phyloP scores from a whole-genome alignment of 1,284 basidiomycete species.

The Bjerkandera adusta region DNA sequence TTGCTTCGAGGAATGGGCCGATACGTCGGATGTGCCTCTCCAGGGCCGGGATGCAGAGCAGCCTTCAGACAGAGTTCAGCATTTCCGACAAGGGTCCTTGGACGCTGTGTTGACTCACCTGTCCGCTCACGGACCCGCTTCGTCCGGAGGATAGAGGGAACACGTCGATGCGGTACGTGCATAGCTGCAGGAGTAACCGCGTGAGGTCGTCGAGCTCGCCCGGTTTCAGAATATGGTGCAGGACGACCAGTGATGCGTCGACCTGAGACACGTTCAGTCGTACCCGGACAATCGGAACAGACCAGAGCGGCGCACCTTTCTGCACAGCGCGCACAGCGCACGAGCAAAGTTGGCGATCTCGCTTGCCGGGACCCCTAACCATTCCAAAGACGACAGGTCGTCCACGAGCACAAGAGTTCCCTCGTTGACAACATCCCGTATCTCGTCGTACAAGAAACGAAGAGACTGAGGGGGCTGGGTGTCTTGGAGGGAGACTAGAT shows the following conservation, averaged over 20 bases:
- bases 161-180: constrained; percentile 67
- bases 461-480: constrained; percentile 24
- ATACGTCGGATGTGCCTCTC: constrained; percentile 33
- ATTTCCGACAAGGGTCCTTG: background rate
- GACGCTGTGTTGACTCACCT: constrained; percentile 41
- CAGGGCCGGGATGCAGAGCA: constrained; percentile 56
- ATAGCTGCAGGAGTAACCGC: constrained; percentile 52
- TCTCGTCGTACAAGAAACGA: constrained; percentile 32
- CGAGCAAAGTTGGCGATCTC: constrained; percentile 56
- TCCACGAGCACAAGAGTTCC: constrained; percentile 59
- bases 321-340: constrained; percentile 52
- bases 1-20: constrained; percentile 46
- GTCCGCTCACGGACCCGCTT: constrained; percentile 73
- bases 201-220: constrained; percentile 59
- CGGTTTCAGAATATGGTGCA: constrained; percentile 57
- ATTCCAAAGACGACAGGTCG: constrained; percentile 61
- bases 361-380: constrained; percentile 54
- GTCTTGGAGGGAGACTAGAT: constrained; percentile 18
- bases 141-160: constrained; percentile 65
- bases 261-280: constrained; percentile 33
- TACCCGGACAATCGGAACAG: background rate
- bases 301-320: constrained; percentile 41
- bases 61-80: constrained; percentile 39
- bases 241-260: constrained; percentile 51
- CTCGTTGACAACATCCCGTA: constrained; percentile 24